Conservation (phyloP, 2,329 filamentous ascomycete genomes). For the Metarhizium album region DNA sequence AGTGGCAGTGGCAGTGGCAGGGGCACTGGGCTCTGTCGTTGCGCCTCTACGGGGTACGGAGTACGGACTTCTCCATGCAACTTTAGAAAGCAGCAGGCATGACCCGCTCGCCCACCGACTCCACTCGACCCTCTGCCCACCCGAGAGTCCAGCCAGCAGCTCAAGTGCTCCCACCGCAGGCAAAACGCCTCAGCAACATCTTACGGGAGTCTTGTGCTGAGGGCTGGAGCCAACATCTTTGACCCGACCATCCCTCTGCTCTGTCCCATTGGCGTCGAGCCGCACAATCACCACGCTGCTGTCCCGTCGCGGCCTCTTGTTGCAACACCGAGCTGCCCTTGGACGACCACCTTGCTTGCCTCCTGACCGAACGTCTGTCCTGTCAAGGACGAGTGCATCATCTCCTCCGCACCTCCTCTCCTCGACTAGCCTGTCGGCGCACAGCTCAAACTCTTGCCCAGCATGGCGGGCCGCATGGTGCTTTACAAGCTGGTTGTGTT, state of each 20-base stretch:
- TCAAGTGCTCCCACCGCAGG: background rate
- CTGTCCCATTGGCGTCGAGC: conserved; percentile 5
- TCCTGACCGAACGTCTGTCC: background rate
- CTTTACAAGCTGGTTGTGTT: conserved; percentile 93
- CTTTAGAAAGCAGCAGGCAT: too few relatives aligned
- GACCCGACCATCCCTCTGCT: conserved; percentile 2
- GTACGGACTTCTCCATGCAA: too few relatives aligned
- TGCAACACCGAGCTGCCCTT: background rate
- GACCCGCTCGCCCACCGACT: conserved; percentile 5
- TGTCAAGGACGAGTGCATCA: background rate
- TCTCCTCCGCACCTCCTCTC: background rate
- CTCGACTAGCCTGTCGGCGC: background rate
- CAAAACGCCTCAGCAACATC: conserved; percentile 4
- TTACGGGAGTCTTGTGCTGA: conserved; percentile 3
- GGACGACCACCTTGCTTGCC: background rate
- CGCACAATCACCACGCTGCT: conserved; percentile 1
- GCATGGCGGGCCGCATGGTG: conserved; percentile 88
- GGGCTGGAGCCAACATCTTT: conserved; percentile 8
- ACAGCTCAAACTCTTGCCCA: conserved; percentile 12
- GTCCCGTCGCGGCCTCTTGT: background rate
- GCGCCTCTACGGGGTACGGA: background rate
- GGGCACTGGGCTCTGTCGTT: background rate
- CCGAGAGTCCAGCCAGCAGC: conserved; percentile 2
- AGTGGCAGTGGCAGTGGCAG: too few relatives aligned
- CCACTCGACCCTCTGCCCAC: conserved; percentile 3